phyloP scores from a whole-genome alignment of 257 asterid genomes.

The Solanum etuberosum region DNA sequence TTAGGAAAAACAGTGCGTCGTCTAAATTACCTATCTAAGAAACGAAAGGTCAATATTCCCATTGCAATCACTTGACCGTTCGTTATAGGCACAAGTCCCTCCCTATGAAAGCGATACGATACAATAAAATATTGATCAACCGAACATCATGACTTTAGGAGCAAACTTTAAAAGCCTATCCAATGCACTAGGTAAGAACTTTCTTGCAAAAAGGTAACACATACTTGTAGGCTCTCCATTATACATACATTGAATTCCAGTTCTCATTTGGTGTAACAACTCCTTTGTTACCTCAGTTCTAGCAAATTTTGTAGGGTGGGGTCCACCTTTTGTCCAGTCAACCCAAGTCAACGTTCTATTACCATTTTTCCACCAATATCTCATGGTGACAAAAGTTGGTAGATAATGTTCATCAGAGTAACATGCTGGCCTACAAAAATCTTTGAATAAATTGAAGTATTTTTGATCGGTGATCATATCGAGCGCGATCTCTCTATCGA shows the following conservation, averaged over 20 bases:
- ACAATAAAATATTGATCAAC: background rate
- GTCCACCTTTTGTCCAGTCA: slow-evolving; percentile 78
- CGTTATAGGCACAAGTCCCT: background rate
- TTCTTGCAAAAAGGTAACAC: slow-evolving; percentile 76
- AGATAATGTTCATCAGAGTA: slow-evolving; percentile 79
- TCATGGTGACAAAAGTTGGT: slow-evolving; percentile 42
- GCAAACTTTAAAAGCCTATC: slow-evolving; percentile 47
- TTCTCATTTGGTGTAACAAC: slow-evolving; percentile 33
- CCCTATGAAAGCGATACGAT: background rate
- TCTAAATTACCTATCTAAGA: background rate
- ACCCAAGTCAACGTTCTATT: slow-evolving; percentile 79
- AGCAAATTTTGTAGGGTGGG: slow-evolving; percentile 53
- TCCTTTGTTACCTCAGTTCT: slow-evolving; percentile 27
- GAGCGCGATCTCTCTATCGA: slow-evolving; percentile 42
- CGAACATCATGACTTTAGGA: slow-evolving; percentile 35
- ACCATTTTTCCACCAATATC: slow-evolving; percentile 25
- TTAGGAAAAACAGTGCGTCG: background rate
- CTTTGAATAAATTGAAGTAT: slow-evolving; percentile 24
- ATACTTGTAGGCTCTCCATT: slow-evolving; percentile 44
- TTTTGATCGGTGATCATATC: slow-evolving; percentile 30
- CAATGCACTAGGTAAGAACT: slow-evolving; percentile 39
- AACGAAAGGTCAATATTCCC: background rate
- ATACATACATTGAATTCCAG: slow-evolving; percentile 27
- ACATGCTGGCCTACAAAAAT: slow-evolving; percentile 47
- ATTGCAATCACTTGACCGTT: background rate